These are phyloP conservation scores for Zymoseptoria crescenta DNA, from an alignment of 2,329 filamentous ascomycete genomes.

Conservation along the genomic window DNA sequence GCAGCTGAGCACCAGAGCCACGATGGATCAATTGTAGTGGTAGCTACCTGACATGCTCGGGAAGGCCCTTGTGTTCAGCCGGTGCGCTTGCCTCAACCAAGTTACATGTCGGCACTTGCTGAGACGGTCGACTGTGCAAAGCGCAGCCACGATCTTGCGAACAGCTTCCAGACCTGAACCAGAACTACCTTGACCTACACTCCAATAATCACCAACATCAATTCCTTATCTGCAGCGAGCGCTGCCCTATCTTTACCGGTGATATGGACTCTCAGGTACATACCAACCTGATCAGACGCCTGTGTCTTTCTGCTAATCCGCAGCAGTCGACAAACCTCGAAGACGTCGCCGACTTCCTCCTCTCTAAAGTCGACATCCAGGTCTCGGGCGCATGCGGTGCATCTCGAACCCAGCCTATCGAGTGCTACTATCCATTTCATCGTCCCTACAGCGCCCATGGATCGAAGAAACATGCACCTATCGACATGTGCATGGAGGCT, in stretches of 20 bases:
- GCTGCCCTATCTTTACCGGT: background rate
- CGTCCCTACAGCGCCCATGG: slow-evolving; percentile 8
- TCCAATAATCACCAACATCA: background rate
- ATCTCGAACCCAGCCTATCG: slow-evolving; percentile 9
- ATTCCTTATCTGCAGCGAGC: background rate
- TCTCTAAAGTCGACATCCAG: slow-evolving; percentile 10
- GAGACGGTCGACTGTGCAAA: background rate
- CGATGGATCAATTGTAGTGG: slow-evolving; percentile 34
- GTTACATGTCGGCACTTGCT: background rate
- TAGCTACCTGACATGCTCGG: background rate
- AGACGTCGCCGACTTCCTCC: slow-evolving; percentile 1
- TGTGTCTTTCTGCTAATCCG: background rate
- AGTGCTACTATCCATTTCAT: slow-evolving; percentile 16
- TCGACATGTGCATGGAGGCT: slow-evolving; percentile 2
- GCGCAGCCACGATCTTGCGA: background rate
- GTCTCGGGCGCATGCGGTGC: slow-evolving; percentile 15
- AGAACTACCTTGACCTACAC: background rate
- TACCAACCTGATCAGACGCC: background rate
- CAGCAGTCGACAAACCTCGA: background rate
- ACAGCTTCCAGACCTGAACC: background rate
- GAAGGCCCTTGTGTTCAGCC: background rate
- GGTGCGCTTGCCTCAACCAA: background rate
- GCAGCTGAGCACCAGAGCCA: slow-evolving; percentile 59
- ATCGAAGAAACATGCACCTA: slow-evolving; percentile 1
- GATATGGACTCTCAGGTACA: background rate